Percentiles rank a stretch among this genome's conserved stretches.
phyloP scores from a whole-genome alignment of 169 alveolate genomes.

The Plasmodium inui region DNA sequence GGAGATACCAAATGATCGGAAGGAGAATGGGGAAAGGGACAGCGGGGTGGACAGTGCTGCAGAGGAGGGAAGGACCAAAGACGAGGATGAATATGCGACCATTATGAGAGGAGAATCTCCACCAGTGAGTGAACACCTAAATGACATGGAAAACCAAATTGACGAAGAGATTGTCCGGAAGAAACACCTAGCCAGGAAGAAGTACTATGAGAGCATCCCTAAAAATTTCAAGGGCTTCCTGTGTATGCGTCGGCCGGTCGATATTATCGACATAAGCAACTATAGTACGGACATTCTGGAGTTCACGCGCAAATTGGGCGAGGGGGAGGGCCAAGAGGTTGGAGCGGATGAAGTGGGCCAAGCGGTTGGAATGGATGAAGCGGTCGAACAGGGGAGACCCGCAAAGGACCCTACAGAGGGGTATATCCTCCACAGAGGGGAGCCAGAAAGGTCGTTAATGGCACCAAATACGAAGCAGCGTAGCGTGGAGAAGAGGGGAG shows the following conservation, averaged over 20 bases:
- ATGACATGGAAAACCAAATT: conserved; percentile 15
- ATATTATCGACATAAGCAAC: conserved; percentile 59
- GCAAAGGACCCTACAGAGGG: not conserved
- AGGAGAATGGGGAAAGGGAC: not conserved
- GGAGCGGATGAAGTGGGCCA: not conserved
- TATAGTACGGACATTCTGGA: conserved; percentile 39
- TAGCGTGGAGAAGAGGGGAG: not conserved
- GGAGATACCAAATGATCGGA: not conserved
- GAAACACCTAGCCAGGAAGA: conserved; percentile 57
- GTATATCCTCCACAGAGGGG: not conserved
- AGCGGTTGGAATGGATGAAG: not conserved
- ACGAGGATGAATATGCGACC: not conserved
- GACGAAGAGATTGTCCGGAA: conserved; percentile 55
- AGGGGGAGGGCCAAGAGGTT: not conserved
- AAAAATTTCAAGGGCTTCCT: conserved; percentile 63
- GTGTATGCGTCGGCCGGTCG: conserved; percentile 71
- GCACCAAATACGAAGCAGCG: not conserved
- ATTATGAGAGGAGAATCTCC: not conserved
- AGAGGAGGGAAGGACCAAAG: not conserved
- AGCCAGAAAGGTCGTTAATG: too few species aligned
- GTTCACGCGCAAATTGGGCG: conserved; percentile 13
- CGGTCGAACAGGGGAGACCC: not conserved
- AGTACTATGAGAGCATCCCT: conserved; percentile 65
- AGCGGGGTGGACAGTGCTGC: not conserved
- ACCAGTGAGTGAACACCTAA: not conserved